Conservation (phyloP, 306 rosid genomes). For the Myrica gale region DNA sequence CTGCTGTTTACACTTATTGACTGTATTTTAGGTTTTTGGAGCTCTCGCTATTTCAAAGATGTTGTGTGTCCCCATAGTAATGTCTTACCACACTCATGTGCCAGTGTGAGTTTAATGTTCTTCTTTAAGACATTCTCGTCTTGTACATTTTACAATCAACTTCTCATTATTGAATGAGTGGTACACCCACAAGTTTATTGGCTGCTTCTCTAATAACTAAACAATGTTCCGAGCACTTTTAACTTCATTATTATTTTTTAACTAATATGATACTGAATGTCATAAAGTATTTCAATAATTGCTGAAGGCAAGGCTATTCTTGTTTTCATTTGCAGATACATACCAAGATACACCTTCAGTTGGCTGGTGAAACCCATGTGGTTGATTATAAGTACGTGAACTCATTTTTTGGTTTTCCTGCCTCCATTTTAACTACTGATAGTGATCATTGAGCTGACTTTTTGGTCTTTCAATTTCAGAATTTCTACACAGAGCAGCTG, state of each 20-base stretch:
- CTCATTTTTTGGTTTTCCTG: neutral
- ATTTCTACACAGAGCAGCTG: conserved; percentile 95
- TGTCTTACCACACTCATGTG: conserved; percentile 98
- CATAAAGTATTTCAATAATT: conserved; percentile 8
- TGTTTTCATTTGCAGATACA: conserved; percentile 57
- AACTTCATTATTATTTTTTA: neutral
- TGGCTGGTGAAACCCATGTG: conserved; percentile 99
- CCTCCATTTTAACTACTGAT: neutral
- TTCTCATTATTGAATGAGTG: neutral
- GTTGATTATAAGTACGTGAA: conserved; percentile 77
- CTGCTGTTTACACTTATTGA: conserved; percentile 19
- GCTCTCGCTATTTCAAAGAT: conserved; percentile 90
- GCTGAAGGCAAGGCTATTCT: conserved; percentile 22
- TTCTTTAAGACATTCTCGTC: conserved; percentile 21
- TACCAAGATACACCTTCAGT: conserved; percentile 97
- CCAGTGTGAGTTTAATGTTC: conserved; percentile 72
- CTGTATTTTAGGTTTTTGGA: conserved; percentile 77
- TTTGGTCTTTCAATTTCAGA: conserved; percentile 49
- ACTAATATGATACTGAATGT: conserved; percentile 1
- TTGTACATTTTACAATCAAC: neutral
- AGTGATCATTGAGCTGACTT: conserved; percentile 24
- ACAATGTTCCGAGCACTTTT: neutral
- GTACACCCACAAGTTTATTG: neutral
- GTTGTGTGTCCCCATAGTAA: conserved; percentile 80
- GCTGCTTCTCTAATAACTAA: neutral